A percentile compares a stretch with the other conserved stretches of the same genome.
These are phyloP conservation scores for Lathyrus oleraceus DNA, from an alignment of 306 rosid genomes.

Conservation along the genomic window DNA sequence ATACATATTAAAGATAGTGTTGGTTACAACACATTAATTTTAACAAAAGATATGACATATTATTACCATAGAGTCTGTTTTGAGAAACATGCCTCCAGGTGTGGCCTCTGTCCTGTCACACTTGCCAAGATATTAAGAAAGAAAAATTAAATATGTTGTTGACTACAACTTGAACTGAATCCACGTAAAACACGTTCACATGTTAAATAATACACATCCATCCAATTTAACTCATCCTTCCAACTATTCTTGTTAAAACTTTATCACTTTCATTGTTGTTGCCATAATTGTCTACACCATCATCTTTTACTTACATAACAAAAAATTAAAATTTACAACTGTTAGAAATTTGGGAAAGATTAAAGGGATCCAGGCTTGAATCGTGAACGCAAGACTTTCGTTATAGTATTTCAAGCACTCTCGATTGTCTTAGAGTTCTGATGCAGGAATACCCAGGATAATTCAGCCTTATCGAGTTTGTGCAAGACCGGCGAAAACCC, in stretches of 20 bases:
- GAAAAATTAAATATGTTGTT: conserved; percentile 31
- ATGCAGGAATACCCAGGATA: too few species aligned
- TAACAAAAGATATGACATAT: neutral
- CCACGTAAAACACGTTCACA: neutral
- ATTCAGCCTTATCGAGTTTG: too few species aligned
- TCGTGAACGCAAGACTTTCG: too few species aligned
- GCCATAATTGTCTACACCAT: conserved; percentile 63
- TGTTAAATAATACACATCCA: conserved; percentile 27
- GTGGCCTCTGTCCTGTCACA: conserved; percentile 66
- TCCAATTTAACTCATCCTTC: conserved; percentile 66
- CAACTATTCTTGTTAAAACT: conserved; percentile 56
- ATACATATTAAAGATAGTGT: too few species aligned
- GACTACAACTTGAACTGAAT: neutral
- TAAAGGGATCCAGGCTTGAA: too few species aligned
- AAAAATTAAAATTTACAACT: too few species aligned
- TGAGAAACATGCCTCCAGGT: conserved; percentile 97
- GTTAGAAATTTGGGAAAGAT: too few species aligned
- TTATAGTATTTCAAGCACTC: too few species aligned
- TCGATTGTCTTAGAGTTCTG: too few species aligned
- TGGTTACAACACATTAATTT: too few species aligned
- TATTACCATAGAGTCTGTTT: conserved; percentile 82
- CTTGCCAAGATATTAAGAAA: conserved; percentile 52
- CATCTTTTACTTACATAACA: conserved; percentile 93
- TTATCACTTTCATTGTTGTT: conserved; percentile 42
- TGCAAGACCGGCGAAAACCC: too few species aligned